Percentiles rank a stretch among this genome's conserved stretches.
These are phyloP conservation scores for Hypholoma fasciculare DNA, from an alignment of 768 basidiomycete species.

Conservation along the genomic window DNA sequence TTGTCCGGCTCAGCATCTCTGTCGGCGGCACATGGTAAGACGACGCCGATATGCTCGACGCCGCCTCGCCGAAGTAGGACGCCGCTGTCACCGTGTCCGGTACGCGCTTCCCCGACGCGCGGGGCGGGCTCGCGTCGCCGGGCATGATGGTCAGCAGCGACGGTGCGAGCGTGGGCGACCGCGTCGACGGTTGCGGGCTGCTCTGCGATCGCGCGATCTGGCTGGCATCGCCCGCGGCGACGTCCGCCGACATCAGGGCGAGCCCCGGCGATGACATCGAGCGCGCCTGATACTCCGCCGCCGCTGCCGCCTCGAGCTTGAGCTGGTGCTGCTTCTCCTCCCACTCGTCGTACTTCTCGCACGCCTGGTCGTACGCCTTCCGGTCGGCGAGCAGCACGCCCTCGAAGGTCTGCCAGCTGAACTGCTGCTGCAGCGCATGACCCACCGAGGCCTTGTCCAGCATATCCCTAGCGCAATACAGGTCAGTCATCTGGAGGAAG, in stretches of 20 bases:
- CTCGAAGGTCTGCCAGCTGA: constrained; percentile 46
- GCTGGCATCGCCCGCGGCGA: constrained; percentile 3
- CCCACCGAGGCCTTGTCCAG: constrained; percentile 53
- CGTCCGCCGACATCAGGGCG: constrained; percentile 10
- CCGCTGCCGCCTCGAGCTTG: neutral
- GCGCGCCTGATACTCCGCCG: neutral
- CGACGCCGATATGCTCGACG: neutral
- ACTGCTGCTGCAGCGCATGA: constrained; percentile 44
- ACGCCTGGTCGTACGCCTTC: constrained; percentile 56
- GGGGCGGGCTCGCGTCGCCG: neutral
- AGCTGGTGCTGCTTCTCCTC: constrained; percentile 30
- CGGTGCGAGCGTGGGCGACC: neutral
- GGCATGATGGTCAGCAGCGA: neutral
- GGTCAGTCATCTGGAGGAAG: neutral
- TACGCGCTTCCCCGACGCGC: neutral
- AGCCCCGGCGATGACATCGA: constrained; percentile 12
- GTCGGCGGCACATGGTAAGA: constrained; percentile 23
- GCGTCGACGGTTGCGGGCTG: constrained; percentile 13
- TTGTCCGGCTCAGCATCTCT: constrained; percentile 40
- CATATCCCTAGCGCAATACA: constrained; percentile 54
- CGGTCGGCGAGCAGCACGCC: constrained; percentile 47
- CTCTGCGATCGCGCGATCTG: constrained; percentile 11
- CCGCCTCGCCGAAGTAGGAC: constrained; percentile 4
- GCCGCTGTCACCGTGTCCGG: neutral
- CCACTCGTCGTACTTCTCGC: constrained; percentile 57